Evolutionary conservation across 148 eudicot species (phyloP), one percentile per base, ranked within the genome.

Genomic region (Oxyria digyna): DNA sequence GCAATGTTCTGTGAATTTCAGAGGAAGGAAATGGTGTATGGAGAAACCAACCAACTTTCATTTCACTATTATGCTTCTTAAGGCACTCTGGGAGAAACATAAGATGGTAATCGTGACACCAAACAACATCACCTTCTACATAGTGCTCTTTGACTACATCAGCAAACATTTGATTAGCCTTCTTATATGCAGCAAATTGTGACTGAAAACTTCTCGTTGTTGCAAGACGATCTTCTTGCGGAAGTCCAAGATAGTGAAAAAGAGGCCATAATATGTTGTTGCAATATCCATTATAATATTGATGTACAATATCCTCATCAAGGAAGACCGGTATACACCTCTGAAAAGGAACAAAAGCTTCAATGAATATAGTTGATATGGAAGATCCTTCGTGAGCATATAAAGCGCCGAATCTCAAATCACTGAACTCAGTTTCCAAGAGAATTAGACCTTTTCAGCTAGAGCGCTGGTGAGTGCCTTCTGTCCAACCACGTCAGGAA

Each of bases 71-170:
- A 68, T 82, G 73, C 50, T 74, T 82, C 72, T 91, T 91, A 12
- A 91, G 78, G 75, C 83, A 91, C 74, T 91, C 77, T 0, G 97
- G 97, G 35, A 91, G 91, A 66, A 91, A 91, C 97, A 91, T 91
- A 64, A 91, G 90, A 78, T 91, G 97, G 76, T 91, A 91, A 77
- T 91, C 97, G 73, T 91, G 97, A 59, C 97, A 91, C 97, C 97
- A 91, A 63, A 91, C 88, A 35, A 91, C 92, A 71, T 91, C 97
- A 79, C 97, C 97, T 75, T 88, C 96, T 71, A 82, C 80, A 70
- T 91, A 91, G 54, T 91, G 89, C 72, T 79, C 48, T 62, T 84
- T 81, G 26, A 91, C 96, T 32, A 91, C 96, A 74, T 88, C 96
- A 79, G 97, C 97, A 79, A 91, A 91, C 97, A 88, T 88, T 71